Percentiles rank a stretch among this genome's conserved stretches.
Evolutionary conservation across 805 yeast genomes (phyloP).

Genomic region (Candida sithepensis): DNA sequence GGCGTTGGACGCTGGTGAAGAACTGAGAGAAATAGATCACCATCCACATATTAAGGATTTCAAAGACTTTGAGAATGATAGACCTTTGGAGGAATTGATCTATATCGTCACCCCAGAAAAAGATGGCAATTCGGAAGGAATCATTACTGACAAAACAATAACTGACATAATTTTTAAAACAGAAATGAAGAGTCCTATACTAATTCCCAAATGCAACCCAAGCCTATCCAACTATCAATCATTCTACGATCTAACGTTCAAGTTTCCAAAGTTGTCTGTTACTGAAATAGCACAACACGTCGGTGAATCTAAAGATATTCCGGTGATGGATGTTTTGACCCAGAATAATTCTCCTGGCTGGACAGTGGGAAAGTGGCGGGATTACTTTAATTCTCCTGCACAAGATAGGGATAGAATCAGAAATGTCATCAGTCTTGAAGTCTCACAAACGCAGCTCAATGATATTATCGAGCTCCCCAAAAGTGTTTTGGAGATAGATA

Average conservation of each 20-base stretch:
- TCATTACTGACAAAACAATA: slow-evolving; percentile 25
- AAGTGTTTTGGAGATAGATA: slow-evolving; percentile 61
- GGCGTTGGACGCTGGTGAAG: slow-evolving; percentile 73
- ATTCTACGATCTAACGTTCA: slow-evolving; percentile 16
- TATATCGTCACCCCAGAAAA: slow-evolving; percentile 25
- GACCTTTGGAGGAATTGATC: slow-evolving; percentile 23
- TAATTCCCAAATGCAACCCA: slow-evolving; percentile 28
- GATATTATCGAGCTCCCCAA: slow-evolving; percentile 55
- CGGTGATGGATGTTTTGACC: slow-evolving; percentile 86
- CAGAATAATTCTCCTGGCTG: slow-evolving; percentile 68
- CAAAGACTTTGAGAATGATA: slow-evolving; percentile 27
- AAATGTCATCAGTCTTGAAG: slow-evolving; percentile 80
- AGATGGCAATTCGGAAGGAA: slow-evolving; percentile 13
- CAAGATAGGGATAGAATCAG: slow-evolving; percentile 58
- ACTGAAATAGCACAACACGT: slow-evolving; percentile 51
- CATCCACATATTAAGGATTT: slow-evolving; percentile 53
- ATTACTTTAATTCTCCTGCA: slow-evolving; percentile 51
- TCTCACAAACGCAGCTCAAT: slow-evolving; percentile 55
- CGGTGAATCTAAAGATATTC: slow-evolving; percentile 62
- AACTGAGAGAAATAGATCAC: slow-evolving; percentile 44
- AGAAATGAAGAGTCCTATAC: slow-evolving; percentile 29
- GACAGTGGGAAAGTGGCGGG: slow-evolving; percentile 70
- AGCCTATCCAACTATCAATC: slow-evolving; percentile 5
- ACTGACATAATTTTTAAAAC: slow-evolving; percentile 23
- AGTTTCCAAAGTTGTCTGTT: slow-evolving; percentile 55